Conservation (phyloP, 1,139 yeast species). For the Pichia cactophila region DNA sequence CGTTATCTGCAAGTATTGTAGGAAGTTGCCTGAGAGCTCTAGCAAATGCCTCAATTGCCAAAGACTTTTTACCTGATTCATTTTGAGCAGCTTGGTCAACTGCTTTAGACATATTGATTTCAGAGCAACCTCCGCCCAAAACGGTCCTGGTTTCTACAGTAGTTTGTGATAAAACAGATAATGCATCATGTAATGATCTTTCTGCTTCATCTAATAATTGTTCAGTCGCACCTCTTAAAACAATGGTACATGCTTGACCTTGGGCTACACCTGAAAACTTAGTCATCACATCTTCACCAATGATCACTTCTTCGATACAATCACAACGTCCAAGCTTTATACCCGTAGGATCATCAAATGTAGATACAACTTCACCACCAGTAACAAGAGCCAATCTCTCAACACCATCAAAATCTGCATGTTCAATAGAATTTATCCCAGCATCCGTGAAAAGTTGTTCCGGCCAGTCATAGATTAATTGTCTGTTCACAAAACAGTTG, state of each 20-base stretch:
- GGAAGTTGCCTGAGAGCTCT: conserved; percentile 93
- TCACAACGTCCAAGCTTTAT: conserved; percentile 88
- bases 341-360: conserved; percentile 85
- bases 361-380: conserved; percentile 97
- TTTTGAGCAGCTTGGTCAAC: conserved; percentile 94
- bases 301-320: conserved; percentile 77
- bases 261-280: conserved; percentile 93
- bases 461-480: conserved; percentile 95
- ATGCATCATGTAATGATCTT: conserved; percentile 94
- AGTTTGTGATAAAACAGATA: conserved; percentile 91
- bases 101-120: conserved; percentile 96
- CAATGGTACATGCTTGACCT: conserved; percentile 95
- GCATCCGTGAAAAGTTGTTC: conserved; percentile 89
- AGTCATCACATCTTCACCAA: conserved; percentile 83
- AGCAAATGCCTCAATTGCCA: conserved; percentile 93
- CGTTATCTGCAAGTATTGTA: conserved; percentile 91
- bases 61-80: conserved; percentile 85
- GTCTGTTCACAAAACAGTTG: conserved; percentile 90
- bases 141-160: conserved; percentile 92
- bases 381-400: conserved; percentile 94
- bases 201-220: conserved; percentile 96
- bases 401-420: conserved; percentile 97
- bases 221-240: conserved; percentile 93
- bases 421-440: conserved; percentile 87
- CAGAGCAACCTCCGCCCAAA: conserved; percentile 97